Conservation (phyloP, 768 basidiomycete species). For the Naganishia vishniacii region DNA sequence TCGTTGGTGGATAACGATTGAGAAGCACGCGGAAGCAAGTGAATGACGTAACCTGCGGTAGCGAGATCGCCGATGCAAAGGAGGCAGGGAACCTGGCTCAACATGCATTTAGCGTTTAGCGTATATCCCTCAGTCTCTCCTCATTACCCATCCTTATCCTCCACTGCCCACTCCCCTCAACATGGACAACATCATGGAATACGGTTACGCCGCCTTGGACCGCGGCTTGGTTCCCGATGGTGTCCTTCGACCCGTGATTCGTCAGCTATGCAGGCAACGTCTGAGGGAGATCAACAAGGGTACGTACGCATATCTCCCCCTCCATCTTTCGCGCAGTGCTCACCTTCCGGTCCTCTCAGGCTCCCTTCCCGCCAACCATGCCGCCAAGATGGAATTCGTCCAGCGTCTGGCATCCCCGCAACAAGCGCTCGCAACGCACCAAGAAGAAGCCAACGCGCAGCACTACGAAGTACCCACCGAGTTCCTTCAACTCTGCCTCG, state of each 20-base stretch:
- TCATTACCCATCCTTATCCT: not conserved
- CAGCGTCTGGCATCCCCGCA: slow-evolving; percentile 53
- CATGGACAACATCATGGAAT: slow-evolving; percentile 35
- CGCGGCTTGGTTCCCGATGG: slow-evolving; percentile 64
- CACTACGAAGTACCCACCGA: slow-evolving; percentile 61
- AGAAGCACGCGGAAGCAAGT: too few species aligned
- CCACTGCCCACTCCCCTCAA: not conserved
- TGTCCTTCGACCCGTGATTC: slow-evolving; percentile 53
- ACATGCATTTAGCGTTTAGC: too few species aligned
- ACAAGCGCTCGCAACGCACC: slow-evolving; percentile 59
- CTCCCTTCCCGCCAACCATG: slow-evolving; percentile 57
- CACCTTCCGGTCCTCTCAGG: slow-evolving; percentile 27
- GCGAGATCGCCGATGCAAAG: not conserved
- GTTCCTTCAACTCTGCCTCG: slow-evolving; percentile 64
- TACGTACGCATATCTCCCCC: slow-evolving; percentile 36
- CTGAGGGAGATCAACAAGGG: slow-evolving; percentile 61
- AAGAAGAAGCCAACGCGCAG: slow-evolving; percentile 68
- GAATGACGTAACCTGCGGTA: not conserved
- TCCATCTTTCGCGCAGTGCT: not conserved
- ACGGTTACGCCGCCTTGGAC: slow-evolving; percentile 40
- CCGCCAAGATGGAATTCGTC: slow-evolving; percentile 64
- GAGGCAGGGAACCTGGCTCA: too few species aligned
- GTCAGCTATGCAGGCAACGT: slow-evolving; percentile 55
- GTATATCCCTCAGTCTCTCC: too few species aligned
- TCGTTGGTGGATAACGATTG: too few species aligned